Conservation (phyloP, 2,329 filamentous ascomycete species). For the Fusarium devonianum region DNA sequence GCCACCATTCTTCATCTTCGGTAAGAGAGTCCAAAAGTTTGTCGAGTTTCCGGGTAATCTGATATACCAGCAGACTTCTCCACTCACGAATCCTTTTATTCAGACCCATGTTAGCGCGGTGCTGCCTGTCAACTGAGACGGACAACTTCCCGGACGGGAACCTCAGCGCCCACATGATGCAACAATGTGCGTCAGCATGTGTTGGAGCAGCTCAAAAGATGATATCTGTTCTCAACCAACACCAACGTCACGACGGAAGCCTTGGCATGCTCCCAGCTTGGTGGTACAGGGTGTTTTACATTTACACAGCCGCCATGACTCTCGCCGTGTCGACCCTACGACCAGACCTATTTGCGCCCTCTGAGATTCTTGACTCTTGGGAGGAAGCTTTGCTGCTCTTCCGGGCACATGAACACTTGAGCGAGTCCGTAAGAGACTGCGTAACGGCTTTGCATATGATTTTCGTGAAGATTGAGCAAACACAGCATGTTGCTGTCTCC, state of each 20-base stretch:
- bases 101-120: constrained; percentile 44
- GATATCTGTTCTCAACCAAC: constrained; percentile 42
- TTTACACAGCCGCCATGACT: constrained; percentile 48
- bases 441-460: constrained; percentile 46
- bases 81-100: constrained; percentile 47
- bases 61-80: constrained; percentile 37
- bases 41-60: too few species aligned
- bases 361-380: constrained; percentile 43
- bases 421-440: constrained; percentile 45
- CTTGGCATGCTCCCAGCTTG: constrained; percentile 48
- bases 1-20: constrained; percentile 46
- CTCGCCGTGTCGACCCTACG: constrained; percentile 48
- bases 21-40: too few species aligned
- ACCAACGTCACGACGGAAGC: constrained; percentile 43
- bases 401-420: constrained; percentile 45
- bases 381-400: constrained; percentile 45
- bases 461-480: constrained; percentile 42
- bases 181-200: constrained; percentile 47
- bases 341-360: constrained; percentile 42
- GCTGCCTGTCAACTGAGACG: constrained; percentile 39
- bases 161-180: constrained; percentile 41
- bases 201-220: constrained; percentile 45
- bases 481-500: neutral
- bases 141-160: constrained; percentile 27
- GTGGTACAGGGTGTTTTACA: constrained; percentile 51